Conservation (phyloP, 805 yeast species). For the Candida silvicultrix region DNA sequence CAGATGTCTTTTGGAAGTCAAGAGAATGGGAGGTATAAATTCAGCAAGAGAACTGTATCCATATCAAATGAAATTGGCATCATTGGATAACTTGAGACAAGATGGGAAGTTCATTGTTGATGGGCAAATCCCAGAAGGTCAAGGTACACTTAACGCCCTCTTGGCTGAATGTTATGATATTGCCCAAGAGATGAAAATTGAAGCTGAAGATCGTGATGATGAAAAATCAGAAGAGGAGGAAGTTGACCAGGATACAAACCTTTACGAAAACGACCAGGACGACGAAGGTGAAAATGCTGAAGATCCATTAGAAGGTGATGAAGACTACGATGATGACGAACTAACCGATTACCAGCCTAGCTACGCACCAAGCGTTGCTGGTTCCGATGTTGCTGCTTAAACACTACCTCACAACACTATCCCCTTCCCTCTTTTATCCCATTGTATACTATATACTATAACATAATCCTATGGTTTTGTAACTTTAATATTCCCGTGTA, state of each 20-base stretch:
- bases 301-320: slow-evolving; percentile 29
- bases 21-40: slow-evolving; percentile 87
- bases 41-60: slow-evolving; percentile 90
- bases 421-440: no score
- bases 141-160: slow-evolving; percentile 87
- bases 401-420: neutral
- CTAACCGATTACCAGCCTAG: slow-evolving; percentile 22
- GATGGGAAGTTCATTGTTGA: slow-evolving; percentile 93
- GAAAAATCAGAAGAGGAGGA: slow-evolving; percentile 31
- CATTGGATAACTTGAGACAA: slow-evolving; percentile 75
- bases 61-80: slow-evolving; percentile 88
- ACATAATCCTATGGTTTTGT: no score
- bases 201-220: slow-evolving; percentile 52
- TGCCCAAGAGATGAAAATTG: slow-evolving; percentile 83
- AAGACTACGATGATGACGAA: slow-evolving; percentile 29
- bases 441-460: no score
- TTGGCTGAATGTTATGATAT: slow-evolving; percentile 94
- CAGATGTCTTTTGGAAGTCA: slow-evolving; percentile 82
- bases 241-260: slow-evolving; percentile 23
- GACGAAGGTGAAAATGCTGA: slow-evolving; percentile 14
- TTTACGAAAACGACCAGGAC: slow-evolving; percentile 16
- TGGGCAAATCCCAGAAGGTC: slow-evolving; percentile 94
- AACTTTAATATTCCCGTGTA: no score
- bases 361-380: slow-evolving; percentile 20
- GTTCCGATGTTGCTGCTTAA: slow-evolving; percentile 5